A percentile compares a stretch with the other conserved stretches of the same genome.
Conservation (phyloP, 2,329 filamentous ascomycete genomes). For the Herpotrichia juniperi region DNA sequence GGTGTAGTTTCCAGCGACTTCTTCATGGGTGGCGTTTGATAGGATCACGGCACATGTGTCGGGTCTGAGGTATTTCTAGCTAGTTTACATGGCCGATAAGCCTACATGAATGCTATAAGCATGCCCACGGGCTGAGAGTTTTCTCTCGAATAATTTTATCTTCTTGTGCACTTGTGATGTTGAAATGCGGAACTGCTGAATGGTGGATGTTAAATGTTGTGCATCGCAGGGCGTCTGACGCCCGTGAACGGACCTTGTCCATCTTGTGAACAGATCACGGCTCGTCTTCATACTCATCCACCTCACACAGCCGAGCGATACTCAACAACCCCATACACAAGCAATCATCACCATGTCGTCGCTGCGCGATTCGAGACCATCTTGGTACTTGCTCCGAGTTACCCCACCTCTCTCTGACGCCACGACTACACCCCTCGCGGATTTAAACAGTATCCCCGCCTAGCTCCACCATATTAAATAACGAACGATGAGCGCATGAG, state of each 20-base stretch:
- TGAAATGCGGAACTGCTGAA: not conserved
- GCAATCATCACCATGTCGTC: not conserved
- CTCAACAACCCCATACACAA: not conserved
- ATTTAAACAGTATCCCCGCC: conserved; percentile 22
- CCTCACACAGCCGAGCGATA: too few relatives aligned
- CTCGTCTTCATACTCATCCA: too few relatives aligned
- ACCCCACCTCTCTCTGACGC: conserved; percentile 1
- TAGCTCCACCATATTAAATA: conserved; percentile 16
- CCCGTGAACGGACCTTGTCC: too few relatives aligned
- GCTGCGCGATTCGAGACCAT: not conserved
- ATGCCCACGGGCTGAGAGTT: conserved; percentile 39
- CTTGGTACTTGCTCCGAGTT: not conserved
- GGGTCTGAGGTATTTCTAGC: conserved; percentile 34
- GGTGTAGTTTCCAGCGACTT: conserved; percentile 18
- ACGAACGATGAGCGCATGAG: not conserved
- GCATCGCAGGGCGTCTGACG: too few relatives aligned
- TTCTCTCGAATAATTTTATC: conserved; percentile 20
- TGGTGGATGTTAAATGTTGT: too few relatives aligned
- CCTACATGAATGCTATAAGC: conserved; percentile 32
- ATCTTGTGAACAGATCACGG: too few relatives aligned
- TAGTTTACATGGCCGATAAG: conserved; percentile 26
- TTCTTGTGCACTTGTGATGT: not conserved
- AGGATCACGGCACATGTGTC: conserved; percentile 25
- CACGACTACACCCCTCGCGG: conserved; percentile 8
- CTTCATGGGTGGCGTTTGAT: conserved; percentile 40